A percentile compares a stretch with the other conserved stretches of the same genome.
phyloP scores from a whole-genome alignment of 2,329 filamentous ascomycete species.

The Fusarium sp. region DNA sequence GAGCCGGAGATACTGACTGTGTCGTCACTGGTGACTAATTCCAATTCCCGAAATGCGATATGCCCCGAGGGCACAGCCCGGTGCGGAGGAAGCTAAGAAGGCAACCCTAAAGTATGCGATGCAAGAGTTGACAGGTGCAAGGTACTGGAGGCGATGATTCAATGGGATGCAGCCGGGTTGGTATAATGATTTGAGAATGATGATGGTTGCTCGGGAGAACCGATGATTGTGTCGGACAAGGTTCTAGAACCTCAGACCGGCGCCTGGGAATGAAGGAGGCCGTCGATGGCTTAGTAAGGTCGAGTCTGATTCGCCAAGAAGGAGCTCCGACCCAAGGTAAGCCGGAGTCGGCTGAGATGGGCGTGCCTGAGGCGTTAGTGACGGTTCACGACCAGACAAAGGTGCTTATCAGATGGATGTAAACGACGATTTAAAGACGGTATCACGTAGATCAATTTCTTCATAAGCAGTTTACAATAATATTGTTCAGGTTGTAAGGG shows the following conservation, averaged over 20 bases:
- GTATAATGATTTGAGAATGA: conserved; percentile 26
- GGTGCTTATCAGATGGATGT: not conserved
- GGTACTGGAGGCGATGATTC: not conserved
- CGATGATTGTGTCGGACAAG: conserved; percentile 15
- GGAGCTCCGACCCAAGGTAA: not conserved
- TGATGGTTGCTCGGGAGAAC: conserved; percentile 1
- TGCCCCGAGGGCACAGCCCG: conserved; percentile 1
- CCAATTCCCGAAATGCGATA: conserved; percentile 1
- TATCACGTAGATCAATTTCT: not conserved
- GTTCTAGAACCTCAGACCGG: conserved; percentile 24
- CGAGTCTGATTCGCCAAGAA: conserved; percentile 4
- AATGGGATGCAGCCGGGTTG: conserved; percentile 10
- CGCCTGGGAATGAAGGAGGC: conserved; percentile 10
- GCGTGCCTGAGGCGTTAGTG: not conserved
- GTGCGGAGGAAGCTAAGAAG: not conserved
- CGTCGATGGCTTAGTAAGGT: conserved; percentile 30
- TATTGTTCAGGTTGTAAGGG: not conserved
- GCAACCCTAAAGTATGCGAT: not conserved
- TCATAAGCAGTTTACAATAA: not conserved
- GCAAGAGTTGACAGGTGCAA: not conserved
- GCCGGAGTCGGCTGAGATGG: conserved; percentile 4
- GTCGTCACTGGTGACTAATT: conserved; percentile 33
- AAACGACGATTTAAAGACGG: not conserved
- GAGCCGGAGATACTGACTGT: conserved; percentile 16
- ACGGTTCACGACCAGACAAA: not conserved